A percentile compares a stretch with the other conserved stretches of the same genome.
Evolutionary conservation across 139 green algal genomes (phyloP).

Genomic region (Chlamydomonas incerta): DNA sequence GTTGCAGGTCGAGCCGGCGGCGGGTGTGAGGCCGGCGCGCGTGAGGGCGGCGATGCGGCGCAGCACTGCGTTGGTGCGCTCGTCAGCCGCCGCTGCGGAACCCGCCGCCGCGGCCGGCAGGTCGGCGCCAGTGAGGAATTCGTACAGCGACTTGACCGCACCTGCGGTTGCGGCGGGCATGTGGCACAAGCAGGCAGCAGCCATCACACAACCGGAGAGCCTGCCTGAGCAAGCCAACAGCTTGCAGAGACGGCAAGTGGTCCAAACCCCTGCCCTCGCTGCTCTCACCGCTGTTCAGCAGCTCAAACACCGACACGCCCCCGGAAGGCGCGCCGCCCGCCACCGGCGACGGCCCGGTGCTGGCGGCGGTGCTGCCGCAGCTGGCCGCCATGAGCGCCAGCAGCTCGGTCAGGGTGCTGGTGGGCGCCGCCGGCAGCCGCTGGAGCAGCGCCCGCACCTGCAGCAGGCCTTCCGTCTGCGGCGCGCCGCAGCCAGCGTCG

Average conservation of each 20-base stretch:
- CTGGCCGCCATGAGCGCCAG: slow-evolving; percentile 58
- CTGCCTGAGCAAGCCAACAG: no score
- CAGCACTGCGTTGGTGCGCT: slow-evolving; percentile 10
- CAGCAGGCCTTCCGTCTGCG: slow-evolving; percentile 48
- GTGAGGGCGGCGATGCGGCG: slow-evolving; percentile 21
- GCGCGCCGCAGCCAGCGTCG: slow-evolving; percentile 3
- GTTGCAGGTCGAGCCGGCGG: slow-evolving; percentile 32
- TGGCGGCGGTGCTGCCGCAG: neutral
- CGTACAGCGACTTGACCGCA: slow-evolving; percentile 69
- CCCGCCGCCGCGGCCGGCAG: neutral
- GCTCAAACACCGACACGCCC: slow-evolving; percentile 93
- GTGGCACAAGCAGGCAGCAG: no score
- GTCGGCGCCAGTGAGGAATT: slow-evolving; percentile 74
- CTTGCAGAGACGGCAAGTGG: no score
- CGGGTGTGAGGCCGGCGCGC: slow-evolving; percentile 40
- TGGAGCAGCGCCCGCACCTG: slow-evolving; percentile 30
- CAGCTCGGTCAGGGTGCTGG: slow-evolving; percentile 40
- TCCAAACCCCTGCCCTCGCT: no score
- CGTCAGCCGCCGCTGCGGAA: neutral
- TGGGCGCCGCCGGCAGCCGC: slow-evolving; percentile 14
- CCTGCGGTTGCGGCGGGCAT: neutral
- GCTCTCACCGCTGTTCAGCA: slow-evolving; percentile 81
- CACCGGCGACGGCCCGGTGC: neutral
- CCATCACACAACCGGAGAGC: no score
- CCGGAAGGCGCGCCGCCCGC: neutral